Evolutionary conservation across 768 basidiomycete genomes (phyloP), one percentile per base, ranked within the genome.

Genomic region (Serendipita sp.): DNA sequence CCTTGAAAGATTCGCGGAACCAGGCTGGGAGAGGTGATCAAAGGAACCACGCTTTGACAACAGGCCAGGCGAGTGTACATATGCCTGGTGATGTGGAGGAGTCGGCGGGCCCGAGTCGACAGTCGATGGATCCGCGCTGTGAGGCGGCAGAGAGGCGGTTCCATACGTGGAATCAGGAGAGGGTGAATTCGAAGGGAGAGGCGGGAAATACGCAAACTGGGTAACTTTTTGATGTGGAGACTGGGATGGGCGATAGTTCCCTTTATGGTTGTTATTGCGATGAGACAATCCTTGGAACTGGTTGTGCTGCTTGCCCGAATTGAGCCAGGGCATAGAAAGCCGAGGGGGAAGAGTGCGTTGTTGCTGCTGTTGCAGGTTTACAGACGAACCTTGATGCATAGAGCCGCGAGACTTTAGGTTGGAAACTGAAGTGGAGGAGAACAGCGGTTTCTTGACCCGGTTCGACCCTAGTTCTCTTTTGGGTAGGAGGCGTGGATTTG

Each of bases 41-140:
- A 64, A 58, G 16, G 44, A 46, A 4, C 18, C 27, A 40, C 40
- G 40, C 3, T 36, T 40, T n/a, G 34, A 29, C 4, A 34, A 29
- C 4, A 34, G 55, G 8, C 16, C 55, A 31, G 55, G 55, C 16
- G 55, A 60, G 15, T 8, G 11, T n/a, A 31, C 18, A 23, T 44
- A 58, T 6, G 40, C 29, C 23, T 23, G 23, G 23, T 23, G 23
- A 69, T 78, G 78, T 37, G 53, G 73, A 67, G 67, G 68, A 40
- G 62, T 62, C 23, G 37, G 10, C 15, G 55, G 62, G 29, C 44
- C 63, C 29, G 65, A 16, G 40, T 52, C 65, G 8, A 40, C 52
- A 40, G 48, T 58, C 64, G 37, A 66, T 10, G 66, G 33, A 43
- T 44, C 43, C 16, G 63, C n/a, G 23, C 23, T 23, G 23, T 23